These are phyloP conservation scores for Pleomassaria siparia DNA, from an alignment of 2,329 filamentous ascomycete species.

Conservation along the genomic window DNA sequence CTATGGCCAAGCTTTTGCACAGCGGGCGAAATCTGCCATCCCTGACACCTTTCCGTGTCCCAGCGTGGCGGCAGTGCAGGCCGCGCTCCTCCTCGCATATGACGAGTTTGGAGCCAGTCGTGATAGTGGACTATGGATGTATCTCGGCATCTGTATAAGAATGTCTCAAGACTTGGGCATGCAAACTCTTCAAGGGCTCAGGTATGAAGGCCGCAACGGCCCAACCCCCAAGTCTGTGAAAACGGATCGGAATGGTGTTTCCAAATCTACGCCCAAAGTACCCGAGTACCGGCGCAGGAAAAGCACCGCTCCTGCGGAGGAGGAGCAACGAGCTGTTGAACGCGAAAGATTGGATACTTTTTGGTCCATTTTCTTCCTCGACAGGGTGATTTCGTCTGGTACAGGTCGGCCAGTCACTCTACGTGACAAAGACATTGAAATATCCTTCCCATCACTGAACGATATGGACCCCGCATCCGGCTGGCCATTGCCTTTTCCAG, in stretches of 20 bases:
- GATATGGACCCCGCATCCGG: constrained; percentile 58
- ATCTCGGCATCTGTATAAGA: constrained; percentile 81
- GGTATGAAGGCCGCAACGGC: constrained; percentile 56
- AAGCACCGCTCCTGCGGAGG: constrained; percentile 37
- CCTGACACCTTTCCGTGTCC: constrained; percentile 83
- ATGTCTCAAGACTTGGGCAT: constrained; percentile 80
- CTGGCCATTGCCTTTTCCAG: constrained; percentile 78
- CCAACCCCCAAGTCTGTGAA: constrained; percentile 60
- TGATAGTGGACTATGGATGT: constrained; percentile 93
- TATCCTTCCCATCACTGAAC: constrained; percentile 64
- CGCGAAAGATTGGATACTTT: constrained; percentile 84
- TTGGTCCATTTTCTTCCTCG: constrained; percentile 87
- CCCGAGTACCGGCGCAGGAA: constrained; percentile 49
- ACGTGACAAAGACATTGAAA: constrained; percentile 81
- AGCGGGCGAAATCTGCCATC: constrained; percentile 78
- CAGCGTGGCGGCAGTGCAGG: constrained; percentile 80
- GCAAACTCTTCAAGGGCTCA: constrained; percentile 77
- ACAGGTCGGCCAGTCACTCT: constrained; percentile 83
- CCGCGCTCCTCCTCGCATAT: constrained; percentile 80
- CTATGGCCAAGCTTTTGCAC: constrained; percentile 75
- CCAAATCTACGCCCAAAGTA: constrained; percentile 56
- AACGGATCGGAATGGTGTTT: constrained; percentile 24
- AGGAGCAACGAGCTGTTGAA: constrained; percentile 68
- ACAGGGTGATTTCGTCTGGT: constrained; percentile 83
- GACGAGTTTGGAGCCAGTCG: constrained; percentile 87